A percentile compares a stretch with the other conserved stretches of the same genome.
Conservation (phyloP, 495 filamentous ascomycete genomes). For the Hypoxylon fuscum region DNA sequence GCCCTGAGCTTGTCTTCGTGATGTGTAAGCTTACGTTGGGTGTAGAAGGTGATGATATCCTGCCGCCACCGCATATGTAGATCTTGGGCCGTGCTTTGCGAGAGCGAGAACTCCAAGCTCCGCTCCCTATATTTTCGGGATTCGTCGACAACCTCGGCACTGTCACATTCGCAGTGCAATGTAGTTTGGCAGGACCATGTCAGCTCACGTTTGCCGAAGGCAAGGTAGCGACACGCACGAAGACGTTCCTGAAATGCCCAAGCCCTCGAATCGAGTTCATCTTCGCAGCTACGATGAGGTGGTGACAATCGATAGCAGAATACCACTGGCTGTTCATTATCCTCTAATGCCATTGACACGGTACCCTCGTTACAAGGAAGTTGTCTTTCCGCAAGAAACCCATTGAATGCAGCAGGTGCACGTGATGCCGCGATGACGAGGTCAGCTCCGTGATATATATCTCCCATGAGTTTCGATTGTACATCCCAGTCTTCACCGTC, state of each 20-base stretch:
- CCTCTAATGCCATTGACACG: not conserved
- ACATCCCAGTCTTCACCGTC: not conserved
- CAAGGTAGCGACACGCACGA: not conserved
- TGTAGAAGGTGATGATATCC: not conserved
- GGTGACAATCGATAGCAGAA: not conserved
- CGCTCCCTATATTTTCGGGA: not conserved
- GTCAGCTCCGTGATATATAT: not conserved
- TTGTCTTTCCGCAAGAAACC: not conserved
- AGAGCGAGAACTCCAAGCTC: not conserved
- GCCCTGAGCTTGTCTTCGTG: not conserved
- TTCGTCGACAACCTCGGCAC: not conserved
- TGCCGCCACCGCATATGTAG: not conserved
- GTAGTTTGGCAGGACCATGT: not conserved
- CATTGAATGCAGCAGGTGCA: not conserved
- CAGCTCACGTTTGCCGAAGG: not conserved
- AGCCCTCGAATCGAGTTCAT: not conserved
- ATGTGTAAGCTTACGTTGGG: not conserved
- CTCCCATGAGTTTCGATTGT: not conserved
- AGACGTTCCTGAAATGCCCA: constrained; percentile 1
- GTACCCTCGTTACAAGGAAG: not conserved
- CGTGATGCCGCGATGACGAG: not conserved
- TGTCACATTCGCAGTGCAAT: not conserved
- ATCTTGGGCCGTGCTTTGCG: not conserved
- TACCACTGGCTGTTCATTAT: not conserved
- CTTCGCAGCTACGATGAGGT: not conserved